Evolutionary conservation across 2,329 filamentous ascomycete species (phyloP).

Genomic region (Stagonosporopsis chrysanthemi): DNA sequence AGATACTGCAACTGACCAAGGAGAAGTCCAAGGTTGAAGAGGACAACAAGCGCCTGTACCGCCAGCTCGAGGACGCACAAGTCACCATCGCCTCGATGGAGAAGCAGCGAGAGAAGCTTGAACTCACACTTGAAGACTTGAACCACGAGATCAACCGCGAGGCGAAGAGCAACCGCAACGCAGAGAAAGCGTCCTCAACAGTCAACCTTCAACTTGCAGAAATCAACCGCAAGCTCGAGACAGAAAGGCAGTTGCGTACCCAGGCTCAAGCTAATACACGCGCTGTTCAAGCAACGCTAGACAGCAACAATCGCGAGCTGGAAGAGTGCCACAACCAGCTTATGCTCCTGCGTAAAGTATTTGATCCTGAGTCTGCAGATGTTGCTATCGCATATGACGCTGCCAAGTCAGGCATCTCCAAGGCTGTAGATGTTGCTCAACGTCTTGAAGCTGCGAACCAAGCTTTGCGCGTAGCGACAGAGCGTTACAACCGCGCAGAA

Average conservation of each 20-base stretch:
- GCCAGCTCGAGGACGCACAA: conserved; percentile 86
- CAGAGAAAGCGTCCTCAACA: conserved; percentile 85
- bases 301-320: conserved; percentile 81
- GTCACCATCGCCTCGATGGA: conserved; percentile 82
- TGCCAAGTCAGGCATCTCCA: conserved; percentile 71
- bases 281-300: conserved; percentile 79
- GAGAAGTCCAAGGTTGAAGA: conserved; percentile 87
- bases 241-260: conserved; percentile 81
- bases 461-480: conserved; percentile 81
- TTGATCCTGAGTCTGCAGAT: conserved; percentile 76
- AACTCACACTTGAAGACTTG: conserved; percentile 86
- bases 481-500: conserved; percentile 83
- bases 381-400: conserved; percentile 73
- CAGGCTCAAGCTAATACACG: conserved; percentile 88
- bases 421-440: conserved; percentile 77
- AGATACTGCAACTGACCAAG: conserved; percentile 76
- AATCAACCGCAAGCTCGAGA: conserved; percentile 86
- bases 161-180: conserved; percentile 86
- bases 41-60: conserved; percentile 78
- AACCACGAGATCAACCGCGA: conserved; percentile 91
- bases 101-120: conserved; percentile 93
- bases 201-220: conserved; percentile 85
- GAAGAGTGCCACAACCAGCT: conserved; percentile 81
- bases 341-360: conserved; percentile 82
- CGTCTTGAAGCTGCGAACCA: conserved; percentile 90